Evolutionary conservation across 2,329 filamentous ascomycete genomes (phyloP).

Genomic region (Incumbomyces lentus): DNA sequence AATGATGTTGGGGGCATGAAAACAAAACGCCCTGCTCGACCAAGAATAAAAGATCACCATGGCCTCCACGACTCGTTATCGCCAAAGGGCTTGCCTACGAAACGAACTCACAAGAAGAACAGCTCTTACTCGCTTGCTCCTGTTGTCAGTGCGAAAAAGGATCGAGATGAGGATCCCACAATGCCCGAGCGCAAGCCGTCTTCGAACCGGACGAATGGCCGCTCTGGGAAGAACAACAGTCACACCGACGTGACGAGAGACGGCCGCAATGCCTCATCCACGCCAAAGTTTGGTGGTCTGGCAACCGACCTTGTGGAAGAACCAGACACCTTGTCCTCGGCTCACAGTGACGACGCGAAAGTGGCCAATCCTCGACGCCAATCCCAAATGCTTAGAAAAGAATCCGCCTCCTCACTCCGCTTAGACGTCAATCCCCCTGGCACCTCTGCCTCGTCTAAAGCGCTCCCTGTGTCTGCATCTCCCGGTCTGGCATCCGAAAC

Average conservation of each 20-base stretch:
- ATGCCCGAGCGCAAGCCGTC: neutral
- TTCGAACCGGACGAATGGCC: constrained; percentile 2
- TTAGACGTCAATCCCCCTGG: constrained; percentile 21
- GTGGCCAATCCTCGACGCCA: neutral
- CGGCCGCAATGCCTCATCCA: neutral
- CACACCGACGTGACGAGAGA: neutral
- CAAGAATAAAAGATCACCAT: constrained; percentile 21
- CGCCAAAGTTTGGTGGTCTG: constrained; percentile 1
- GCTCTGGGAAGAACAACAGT: constrained; percentile 3
- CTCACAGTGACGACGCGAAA: neutral
- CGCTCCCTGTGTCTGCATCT: neutral
- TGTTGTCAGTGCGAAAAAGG: constrained; percentile 4
- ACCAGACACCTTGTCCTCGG: neutral
- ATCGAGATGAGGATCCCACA: constrained; percentile 20
- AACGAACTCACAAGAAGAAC: constrained; percentile 29
- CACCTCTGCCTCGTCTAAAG: constrained; percentile 36
- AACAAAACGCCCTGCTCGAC: constrained; percentile 15
- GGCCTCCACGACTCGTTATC: constrained; percentile 20
- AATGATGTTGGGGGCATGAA: constrained; percentile 9
- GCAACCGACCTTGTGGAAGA: constrained; percentile 4
- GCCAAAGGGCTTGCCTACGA: constrained; percentile 22
- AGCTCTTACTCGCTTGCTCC: constrained; percentile 19
- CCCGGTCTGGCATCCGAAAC: constrained; percentile 8
- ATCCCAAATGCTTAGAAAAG: neutral
- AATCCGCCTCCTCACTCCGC: neutral